Conservation (phyloP, 2,329 filamentous ascomycete species). For the Clathrospora elynae region DNA sequence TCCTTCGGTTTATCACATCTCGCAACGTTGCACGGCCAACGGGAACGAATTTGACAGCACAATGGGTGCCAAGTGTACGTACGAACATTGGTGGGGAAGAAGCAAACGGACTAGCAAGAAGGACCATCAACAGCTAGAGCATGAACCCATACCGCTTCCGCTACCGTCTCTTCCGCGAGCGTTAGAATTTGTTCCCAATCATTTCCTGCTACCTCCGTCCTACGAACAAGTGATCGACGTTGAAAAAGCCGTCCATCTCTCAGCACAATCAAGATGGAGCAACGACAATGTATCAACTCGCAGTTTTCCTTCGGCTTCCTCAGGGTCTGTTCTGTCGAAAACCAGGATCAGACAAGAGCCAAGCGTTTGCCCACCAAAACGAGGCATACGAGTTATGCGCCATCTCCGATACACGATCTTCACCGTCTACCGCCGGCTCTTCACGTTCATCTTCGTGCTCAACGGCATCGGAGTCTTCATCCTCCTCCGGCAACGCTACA, state of each 20-base stretch:
- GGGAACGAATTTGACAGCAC: constrained; percentile 10
- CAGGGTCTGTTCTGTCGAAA: background rate
- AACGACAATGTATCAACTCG: constrained; percentile 9
- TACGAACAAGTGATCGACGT: constrained; percentile 14
- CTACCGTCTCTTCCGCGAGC: constrained; percentile 8
- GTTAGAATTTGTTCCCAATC: constrained; percentile 15
- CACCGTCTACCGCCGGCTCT: constrained; percentile 50
- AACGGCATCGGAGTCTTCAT: constrained; percentile 41
- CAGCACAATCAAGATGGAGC: background rate
- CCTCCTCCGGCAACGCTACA: constrained; percentile 13
- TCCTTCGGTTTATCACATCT: constrained; percentile 14
- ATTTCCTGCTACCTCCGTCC: constrained; percentile 13
- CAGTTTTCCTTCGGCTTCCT: background rate
- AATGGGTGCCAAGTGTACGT: constrained; percentile 9
- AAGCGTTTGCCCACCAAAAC: constrained; percentile 13
- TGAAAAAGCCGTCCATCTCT: constrained; percentile 25
- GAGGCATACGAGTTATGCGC: constrained; percentile 19
- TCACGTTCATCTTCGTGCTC: constrained; percentile 49
- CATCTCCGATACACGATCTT: constrained; percentile 25
- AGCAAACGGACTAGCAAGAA: constrained; percentile 4
- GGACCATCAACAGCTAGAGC: constrained; percentile 1
- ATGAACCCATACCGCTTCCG: background rate
- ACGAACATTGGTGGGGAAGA: constrained; percentile 20
- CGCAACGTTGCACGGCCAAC: constrained; percentile 25
- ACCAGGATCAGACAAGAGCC: background rate